A percentile compares a stretch with the other conserved stretches of the same genome.
Conservation (phyloP, 805 yeast species). For the Schwanniomyces pseudopolymorphus region DNA sequence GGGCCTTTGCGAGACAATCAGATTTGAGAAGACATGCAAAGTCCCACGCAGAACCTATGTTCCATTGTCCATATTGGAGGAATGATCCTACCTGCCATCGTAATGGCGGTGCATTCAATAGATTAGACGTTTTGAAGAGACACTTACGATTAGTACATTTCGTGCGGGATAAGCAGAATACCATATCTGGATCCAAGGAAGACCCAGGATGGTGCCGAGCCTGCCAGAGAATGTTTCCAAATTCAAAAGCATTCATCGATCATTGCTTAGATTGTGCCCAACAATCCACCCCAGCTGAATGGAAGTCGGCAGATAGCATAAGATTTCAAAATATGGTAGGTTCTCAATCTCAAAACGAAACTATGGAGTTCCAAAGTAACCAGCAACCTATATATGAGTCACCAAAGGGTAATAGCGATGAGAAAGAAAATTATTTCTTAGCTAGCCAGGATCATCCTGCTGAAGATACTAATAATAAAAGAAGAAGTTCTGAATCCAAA, state of each 20-base stretch:
- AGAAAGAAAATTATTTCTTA: constrained; percentile 5
- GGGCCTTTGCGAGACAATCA: constrained; percentile 71
- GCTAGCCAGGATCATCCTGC: not conserved
- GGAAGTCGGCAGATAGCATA: constrained; percentile 12
- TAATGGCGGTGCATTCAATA: constrained; percentile 72
- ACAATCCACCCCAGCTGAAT: constrained; percentile 19
- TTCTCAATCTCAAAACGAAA: not conserved
- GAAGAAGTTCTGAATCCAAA: not conserved
- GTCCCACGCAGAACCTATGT: constrained; percentile 64
- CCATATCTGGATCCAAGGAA: constrained; percentile 28
- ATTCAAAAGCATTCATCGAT: constrained; percentile 56
- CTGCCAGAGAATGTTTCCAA: constrained; percentile 57
- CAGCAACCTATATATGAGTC: constrained; percentile 2
- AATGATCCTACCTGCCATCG: constrained; percentile 70
- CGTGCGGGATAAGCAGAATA: constrained; percentile 45
- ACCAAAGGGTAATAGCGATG: constrained; percentile 4
- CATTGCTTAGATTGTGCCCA: constrained; percentile 67
- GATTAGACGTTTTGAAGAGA: constrained; percentile 73
- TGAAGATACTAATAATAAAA: not conserved
- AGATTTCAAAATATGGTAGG: not conserved
- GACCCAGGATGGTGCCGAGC: constrained; percentile 70
- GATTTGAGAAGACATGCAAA: constrained; percentile 68
- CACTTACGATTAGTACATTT: constrained; percentile 71
- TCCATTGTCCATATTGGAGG: constrained; percentile 73
- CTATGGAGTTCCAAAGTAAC: constrained; percentile 1